Evolutionary conservation across 106 monocot species (phyloP).

Genomic region (Cymbidium sinense): DNA sequence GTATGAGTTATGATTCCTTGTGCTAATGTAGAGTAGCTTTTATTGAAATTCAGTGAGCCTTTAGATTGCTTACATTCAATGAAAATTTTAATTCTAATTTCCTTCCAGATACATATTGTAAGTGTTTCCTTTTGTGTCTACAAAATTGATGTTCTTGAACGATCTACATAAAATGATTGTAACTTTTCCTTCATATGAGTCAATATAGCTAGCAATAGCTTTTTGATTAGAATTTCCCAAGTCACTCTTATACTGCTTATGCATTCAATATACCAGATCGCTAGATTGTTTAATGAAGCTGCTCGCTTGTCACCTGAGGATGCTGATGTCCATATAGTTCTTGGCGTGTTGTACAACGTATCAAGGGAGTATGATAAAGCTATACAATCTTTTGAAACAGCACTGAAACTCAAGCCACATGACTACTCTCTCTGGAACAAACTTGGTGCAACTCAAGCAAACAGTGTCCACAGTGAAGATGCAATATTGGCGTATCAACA

Average conservation of each 20-base stretch:
- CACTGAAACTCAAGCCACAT: conserved; percentile 81
- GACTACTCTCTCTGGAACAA: conserved; percentile 99
- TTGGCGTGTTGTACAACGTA: conserved; percentile 89
- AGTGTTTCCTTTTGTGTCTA: too few species aligned
- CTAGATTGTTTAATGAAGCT: conserved; percentile 84
- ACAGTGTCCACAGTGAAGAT: conserved; percentile 90
- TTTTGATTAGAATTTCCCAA: not conserved
- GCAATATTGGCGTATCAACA: conserved; percentile 94
- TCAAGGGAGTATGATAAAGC: conserved; percentile 98
- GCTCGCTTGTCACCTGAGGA: conserved; percentile 93
- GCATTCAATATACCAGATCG: conserved; percentile 45
- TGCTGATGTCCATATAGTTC: conserved; percentile 93
- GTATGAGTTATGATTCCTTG: not conserved
- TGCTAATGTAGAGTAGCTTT: not conserved
- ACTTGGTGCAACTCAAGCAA: conserved; percentile 98
- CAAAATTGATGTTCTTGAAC: not conserved
- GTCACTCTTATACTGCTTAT: not conserved
- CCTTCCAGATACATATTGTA: not conserved
- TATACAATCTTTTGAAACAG: conserved; percentile 62
- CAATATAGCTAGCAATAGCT: not conserved
- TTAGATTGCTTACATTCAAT: not conserved
- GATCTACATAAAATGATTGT: not conserved
- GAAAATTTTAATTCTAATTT: not conserved
- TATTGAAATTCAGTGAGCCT: not conserved
- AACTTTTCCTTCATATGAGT: not conserved